Percentiles rank a stretch among this genome's conserved stretches.
These are phyloP conservation scores for Dysphania ambrosioides DNA, from an alignment of 148 eudicot genomes.

Conservation along the genomic window DNA sequence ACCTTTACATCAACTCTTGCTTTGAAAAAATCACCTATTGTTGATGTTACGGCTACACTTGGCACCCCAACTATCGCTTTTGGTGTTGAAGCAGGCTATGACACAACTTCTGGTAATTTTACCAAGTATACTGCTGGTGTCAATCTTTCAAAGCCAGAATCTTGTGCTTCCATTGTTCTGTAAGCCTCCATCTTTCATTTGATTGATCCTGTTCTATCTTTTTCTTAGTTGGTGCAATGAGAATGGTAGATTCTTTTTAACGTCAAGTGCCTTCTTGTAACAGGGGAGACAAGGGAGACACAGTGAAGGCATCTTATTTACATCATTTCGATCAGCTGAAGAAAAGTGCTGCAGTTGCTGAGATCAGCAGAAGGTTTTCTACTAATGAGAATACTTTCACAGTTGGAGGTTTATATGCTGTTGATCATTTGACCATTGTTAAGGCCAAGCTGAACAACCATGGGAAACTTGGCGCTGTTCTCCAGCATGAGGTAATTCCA, in stretches of 20 bases:
- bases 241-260: not conserved
- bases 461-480: conserved; percentile 60
- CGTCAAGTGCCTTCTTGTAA: not conserved
- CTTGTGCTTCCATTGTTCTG: conserved; percentile 57
- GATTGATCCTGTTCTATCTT: not conserved
- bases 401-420: conserved; percentile 69
- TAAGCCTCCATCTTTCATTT: conserved; percentile 30
- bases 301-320: conserved; percentile 74
- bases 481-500: conserved; percentile 77
- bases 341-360: conserved; percentile 65
- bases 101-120: conserved; percentile 64
- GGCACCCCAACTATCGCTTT: conserved; percentile 87
- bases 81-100: conserved; percentile 91
- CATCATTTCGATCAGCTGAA: conserved; percentile 64
- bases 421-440: conserved; percentile 55
- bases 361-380: conserved; percentile 72
- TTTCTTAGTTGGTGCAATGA: not conserved
- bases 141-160: conserved; percentile 60
- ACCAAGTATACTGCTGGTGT: conserved; percentile 84
- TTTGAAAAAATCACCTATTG: conserved; percentile 60
- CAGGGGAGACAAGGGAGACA: conserved; percentile 94
- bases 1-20: conserved; percentile 69
- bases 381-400: conserved; percentile 84
- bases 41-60: conserved; percentile 75
- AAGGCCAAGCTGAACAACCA: conserved; percentile 87